phyloP scores from a whole-genome alignment of 441 rosid species.

The Jatropha multifida region DNA sequence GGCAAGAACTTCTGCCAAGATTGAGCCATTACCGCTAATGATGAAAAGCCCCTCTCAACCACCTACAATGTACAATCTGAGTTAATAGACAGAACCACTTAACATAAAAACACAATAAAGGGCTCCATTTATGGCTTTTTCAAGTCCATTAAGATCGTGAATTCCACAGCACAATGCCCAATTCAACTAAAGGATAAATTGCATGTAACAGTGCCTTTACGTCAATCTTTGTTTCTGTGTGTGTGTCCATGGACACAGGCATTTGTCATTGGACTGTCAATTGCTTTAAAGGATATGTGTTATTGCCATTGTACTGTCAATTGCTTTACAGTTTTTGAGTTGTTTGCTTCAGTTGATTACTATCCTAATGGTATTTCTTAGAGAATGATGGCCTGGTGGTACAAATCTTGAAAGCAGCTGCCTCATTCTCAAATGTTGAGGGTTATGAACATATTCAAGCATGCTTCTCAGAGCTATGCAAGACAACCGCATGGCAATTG shows the following conservation, averaged over 20 bases:
- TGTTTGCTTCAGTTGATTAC: no score
- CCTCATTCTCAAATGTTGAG: neutral
- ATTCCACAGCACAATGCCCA: neutral
- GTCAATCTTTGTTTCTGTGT: neutral
- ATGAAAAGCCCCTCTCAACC: constrained; percentile 66
- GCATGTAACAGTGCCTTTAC: neutral
- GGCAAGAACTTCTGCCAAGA: constrained; percentile 64
- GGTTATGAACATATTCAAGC: neutral
- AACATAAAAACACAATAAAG: neutral
- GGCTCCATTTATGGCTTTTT: constrained; percentile 1
- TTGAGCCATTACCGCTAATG: constrained; percentile 66
- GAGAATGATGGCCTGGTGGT: neutral
- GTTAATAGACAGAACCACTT: constrained; percentile 22
- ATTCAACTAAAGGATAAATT: neutral
- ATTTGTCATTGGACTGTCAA: neutral
- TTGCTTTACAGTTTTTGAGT: no score
- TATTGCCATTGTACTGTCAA: neutral
- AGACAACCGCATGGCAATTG: neutral
- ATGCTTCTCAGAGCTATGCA: neutral
- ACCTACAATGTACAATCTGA: constrained; percentile 41
- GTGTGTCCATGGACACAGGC: neutral
- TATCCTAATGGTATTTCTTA: neutral
- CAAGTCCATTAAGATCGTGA: neutral
- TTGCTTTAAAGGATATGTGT: neutral
- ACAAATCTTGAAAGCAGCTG: neutral